Percentiles rank a stretch among this genome's conserved stretches.
phyloP scores from a whole-genome alignment of 2,329 filamentous ascomycete species.

The Penicillium hordei region DNA sequence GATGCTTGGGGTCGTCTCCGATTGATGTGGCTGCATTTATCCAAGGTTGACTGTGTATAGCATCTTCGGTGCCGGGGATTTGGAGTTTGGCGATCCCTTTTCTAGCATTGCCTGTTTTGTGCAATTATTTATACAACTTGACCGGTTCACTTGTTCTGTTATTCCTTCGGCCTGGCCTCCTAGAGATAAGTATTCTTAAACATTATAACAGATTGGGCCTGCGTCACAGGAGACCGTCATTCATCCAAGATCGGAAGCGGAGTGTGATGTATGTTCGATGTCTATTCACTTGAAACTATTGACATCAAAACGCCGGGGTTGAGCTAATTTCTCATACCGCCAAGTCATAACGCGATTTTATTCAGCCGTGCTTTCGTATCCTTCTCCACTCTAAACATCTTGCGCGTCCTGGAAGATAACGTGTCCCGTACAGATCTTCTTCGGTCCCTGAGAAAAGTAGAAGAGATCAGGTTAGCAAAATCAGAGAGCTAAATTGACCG shows the following conservation, averaged over 20 bases:
- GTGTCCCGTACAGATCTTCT: constrained; percentile 32
- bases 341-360: background rate
- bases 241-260: background rate
- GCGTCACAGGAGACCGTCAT: background rate
- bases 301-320: constrained; percentile 10
- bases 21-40: constrained; percentile 4
- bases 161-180: background rate
- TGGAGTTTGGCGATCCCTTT: constrained; percentile 6
- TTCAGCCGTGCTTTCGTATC: background rate
- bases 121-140: background rate
- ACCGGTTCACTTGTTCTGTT: background rate
- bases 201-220: background rate
- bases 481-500: background rate
- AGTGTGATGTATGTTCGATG: constrained; percentile 9
- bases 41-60: constrained; percentile 2
- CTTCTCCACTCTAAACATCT: constrained; percentile 15
- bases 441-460: constrained; percentile 17
- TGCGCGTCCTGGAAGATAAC: constrained; percentile 22
- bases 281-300: constrained; percentile 13
- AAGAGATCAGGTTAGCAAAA: background rate
- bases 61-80: constrained; percentile 9
- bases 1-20: constrained; percentile 43
- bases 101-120: constrained; percentile 1
- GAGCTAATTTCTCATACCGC: background rate
- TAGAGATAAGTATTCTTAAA: too few species aligned